A percentile compares a stretch with the other conserved stretches of the same genome.
phyloP scores from a whole-genome alignment of 2,329 filamentous ascomycete species.

The Penicillium oxalicum region DNA sequence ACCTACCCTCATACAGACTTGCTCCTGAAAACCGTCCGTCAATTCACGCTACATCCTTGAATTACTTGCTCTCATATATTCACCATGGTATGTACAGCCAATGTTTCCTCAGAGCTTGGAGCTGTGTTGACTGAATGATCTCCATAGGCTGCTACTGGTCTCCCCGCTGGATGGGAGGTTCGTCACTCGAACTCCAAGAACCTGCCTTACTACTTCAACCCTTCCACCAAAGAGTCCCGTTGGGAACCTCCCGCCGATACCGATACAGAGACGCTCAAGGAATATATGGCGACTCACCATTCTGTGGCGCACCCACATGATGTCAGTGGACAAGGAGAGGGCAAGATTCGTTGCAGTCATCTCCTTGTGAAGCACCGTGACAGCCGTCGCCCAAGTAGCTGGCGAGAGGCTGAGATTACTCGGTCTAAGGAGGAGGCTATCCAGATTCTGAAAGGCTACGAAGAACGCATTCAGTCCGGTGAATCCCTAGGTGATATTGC shows the following conservation, averaged over 20 bases:
- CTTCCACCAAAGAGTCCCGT: slow-evolving; percentile 74
- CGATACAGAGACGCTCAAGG: slow-evolving; percentile 86
- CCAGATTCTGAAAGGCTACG: slow-evolving; percentile 67
- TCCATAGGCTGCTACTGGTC: slow-evolving; percentile 63
- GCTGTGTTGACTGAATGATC: neutral
- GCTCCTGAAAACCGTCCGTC: neutral
- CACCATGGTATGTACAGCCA: slow-evolving; percentile 7
- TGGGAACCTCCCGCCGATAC: slow-evolving; percentile 90
- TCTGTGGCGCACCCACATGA: slow-evolving; percentile 41
- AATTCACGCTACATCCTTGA: neutral
- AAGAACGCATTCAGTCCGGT: slow-evolving; percentile 68
- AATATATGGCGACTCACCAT: slow-evolving; percentile 88
- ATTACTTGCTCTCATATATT: neutral
- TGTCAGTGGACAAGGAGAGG: slow-evolving; percentile 47
- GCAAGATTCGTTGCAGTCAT: slow-evolving; percentile 90
- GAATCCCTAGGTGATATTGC: slow-evolving; percentile 75
- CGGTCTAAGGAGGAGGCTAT: slow-evolving; percentile 81
- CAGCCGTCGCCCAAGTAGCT: slow-evolving; percentile 83
- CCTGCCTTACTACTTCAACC: slow-evolving; percentile 97
- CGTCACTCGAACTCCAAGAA: slow-evolving; percentile 98
- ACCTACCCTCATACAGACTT: no score
- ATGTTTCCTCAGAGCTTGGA: neutral
- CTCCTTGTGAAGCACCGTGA: slow-evolving; percentile 88
- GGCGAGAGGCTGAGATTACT: slow-evolving; percentile 85
- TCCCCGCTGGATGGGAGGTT: slow-evolving; percentile 87